phyloP scores from a whole-genome alignment of 257 asterid genomes.

The Solanum paucissectum region DNA sequence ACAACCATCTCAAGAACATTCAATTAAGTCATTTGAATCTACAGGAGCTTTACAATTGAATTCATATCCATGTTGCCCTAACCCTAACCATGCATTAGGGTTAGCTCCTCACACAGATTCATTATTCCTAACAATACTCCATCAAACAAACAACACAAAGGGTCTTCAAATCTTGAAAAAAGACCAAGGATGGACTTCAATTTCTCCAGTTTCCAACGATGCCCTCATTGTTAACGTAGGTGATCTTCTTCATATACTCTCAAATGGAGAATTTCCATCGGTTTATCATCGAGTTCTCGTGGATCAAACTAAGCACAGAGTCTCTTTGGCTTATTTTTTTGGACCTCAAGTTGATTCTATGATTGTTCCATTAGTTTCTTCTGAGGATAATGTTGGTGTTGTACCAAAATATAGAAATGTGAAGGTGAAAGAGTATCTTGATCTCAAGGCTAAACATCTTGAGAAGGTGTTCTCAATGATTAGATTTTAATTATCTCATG shows the following conservation, averaged over 20 bases:
- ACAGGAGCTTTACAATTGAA: constrained; percentile 46
- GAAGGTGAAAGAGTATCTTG: constrained; percentile 43
- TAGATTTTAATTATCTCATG: not conserved
- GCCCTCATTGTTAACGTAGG: too few species aligned
- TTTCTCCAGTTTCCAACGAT: too few species aligned
- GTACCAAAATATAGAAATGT: constrained; percentile 30
- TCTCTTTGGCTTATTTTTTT: constrained; percentile 18
- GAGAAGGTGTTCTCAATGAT: constrained; percentile 39
- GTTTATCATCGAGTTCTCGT: not conserved
- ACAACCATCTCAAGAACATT: constrained; percentile 20
- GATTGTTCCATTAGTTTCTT: constrained; percentile 28
- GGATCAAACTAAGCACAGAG: too few species aligned
- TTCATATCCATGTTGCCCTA: too few species aligned
- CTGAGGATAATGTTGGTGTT: not conserved
- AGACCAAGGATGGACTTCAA: too few species aligned
- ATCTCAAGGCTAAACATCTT: constrained; percentile 45
- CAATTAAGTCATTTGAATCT: constrained; percentile 18
- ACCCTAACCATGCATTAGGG: too few species aligned
- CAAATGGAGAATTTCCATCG: constrained; percentile 19
- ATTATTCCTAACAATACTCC: too few species aligned
- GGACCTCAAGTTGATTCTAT: constrained; percentile 34
- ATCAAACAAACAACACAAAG: constrained; percentile 8
- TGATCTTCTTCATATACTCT: too few species aligned
- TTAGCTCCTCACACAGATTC: too few species aligned
- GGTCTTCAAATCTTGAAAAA: constrained; percentile 32